Evolutionary conservation across 495 filamentous ascomycete species (phyloP), one percentile per base, ranked within the genome.

Genomic region (Neurospora intermedia): DNA sequence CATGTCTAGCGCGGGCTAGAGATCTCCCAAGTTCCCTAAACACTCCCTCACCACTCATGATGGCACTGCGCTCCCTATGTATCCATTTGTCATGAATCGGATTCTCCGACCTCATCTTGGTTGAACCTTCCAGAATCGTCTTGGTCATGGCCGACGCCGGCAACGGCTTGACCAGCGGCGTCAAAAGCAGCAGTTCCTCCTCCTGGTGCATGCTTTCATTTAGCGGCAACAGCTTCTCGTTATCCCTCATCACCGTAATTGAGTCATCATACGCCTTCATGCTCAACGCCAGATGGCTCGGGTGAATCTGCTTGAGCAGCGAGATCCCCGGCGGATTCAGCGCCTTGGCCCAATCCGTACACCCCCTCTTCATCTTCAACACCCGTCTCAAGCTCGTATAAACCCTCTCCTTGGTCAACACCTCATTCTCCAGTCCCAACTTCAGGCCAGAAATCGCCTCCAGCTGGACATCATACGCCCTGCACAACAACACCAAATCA

Each of bases 381-480:
- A 97, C 90, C 23, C 94, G 84, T 43, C 84, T 86, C 4, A 97
- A 81, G 0, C 93, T 96, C 39, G 91, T 86, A 74, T 89, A 87
- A 72, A 97, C 90, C 20, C 93, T 85, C n/a, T 90, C 83, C 73
- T 88, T 89, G 4, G 90, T 89, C 69, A 97, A 91, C 76, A 94
- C 92, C 35, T 91, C 91, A 76, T 95, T 95, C 76, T 96, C 93
- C 48, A 94, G 85, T 2, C 94, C 94, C 40, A 94, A 82, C 76
- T 96, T 95, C 70, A 97, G 80, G 4, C 93, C 93, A 4, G 88
- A 90, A 76, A 97, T 91, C 69, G 94, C 94, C 82, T 97, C 94
- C 76, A 94, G 88, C 78, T 97, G 94, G 23, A 93, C 90, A 35
- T 91, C 88, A 76, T 93, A 96, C 18, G 93, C 93, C 31, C 93